Evolutionary conservation across 345 rosid genomes (phyloP), one percentile per base, ranked within the genome.

Genomic region (Eucalyptus pauciflora): DNA sequence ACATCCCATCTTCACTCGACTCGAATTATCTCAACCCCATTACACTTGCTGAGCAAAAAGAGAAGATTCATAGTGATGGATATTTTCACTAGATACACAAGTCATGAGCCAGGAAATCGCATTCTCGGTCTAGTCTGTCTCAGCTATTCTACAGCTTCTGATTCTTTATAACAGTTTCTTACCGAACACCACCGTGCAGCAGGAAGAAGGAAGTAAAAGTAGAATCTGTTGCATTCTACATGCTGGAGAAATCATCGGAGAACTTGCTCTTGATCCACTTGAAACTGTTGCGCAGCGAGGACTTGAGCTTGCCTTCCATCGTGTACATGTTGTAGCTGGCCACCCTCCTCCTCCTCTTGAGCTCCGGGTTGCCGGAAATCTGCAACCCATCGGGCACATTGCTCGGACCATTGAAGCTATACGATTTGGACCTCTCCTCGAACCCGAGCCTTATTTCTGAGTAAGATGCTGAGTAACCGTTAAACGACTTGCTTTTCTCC

Each of bases 211-310:
- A 43, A 83, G 22, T 18, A 11, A 2, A 6, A n/a, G 49, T 48
- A 54, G 48, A 41, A 13, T 67, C 71, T 8, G 48, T 37, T 22
- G 85, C 13, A 90, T 86, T 49, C 87, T 43, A 91, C 17, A 48
- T 79, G 83, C 91, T 86, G 69, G 79, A 92, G 79, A 71, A 88
- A 41, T 93, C 90, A 33, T 89, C 89, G 2, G 85, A 37, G 88
- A 94, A 91, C 91, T 94, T 95, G 94, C 89, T 95, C 92, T 93
- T 95, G 93, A 95, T 94, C 96, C 96, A 95, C 93, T 94, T 95
- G 90, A 93, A 93, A 94, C 95, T 94, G 92, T 92, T 93, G 64
- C 91, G 89, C 43, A 95, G 64, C 5, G 94, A 92, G 11, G 94
- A 93, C 88, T 93, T 95, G 91, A 95, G 91, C 91, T 95, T 95